phyloP scores from a whole-genome alignment of 202 grass and related monocot species.

The Elaeis oleifera region DNA sequence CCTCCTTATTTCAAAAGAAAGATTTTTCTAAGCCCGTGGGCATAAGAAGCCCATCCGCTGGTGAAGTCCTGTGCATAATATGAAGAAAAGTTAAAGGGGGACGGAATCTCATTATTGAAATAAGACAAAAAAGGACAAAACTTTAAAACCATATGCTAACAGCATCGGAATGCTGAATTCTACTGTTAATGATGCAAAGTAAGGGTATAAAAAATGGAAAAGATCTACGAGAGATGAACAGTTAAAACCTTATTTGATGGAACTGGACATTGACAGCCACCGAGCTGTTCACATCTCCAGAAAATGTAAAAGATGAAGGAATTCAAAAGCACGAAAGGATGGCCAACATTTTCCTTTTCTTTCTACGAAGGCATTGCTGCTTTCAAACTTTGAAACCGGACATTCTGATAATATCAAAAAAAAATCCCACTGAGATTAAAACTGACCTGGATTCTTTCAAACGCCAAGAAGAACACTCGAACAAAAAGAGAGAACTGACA shows the following conservation, averaged over 20 bases:
- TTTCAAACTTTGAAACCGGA: too few species aligned
- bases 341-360: too few species aligned
- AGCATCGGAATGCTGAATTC: slow-evolving; percentile 21
- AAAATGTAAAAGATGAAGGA: too few species aligned
- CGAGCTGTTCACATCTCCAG: too few species aligned
- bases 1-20: too few species aligned
- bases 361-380: too few species aligned
- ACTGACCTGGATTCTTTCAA: slow-evolving; percentile 18
- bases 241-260: too few species aligned
- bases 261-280: too few species aligned
- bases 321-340: too few species aligned
- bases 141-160: background rate
- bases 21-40: too few species aligned
- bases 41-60: background rate
- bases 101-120: slow-evolving; percentile 13
- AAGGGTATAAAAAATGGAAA: background rate
- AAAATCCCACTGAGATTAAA: too few species aligned
- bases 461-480: slow-evolving; percentile 23
- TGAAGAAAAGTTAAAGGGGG: background rate
- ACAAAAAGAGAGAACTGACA: slow-evolving; percentile 2
- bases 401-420: too few species aligned
- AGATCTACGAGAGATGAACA: background rate
- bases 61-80: background rate
- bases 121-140: slow-evolving; percentile 11
- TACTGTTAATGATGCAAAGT: slow-evolving; percentile 6